Conservation (phyloP, 352 stramenopile genomes). For the Thalassiosira allenii region DNA sequence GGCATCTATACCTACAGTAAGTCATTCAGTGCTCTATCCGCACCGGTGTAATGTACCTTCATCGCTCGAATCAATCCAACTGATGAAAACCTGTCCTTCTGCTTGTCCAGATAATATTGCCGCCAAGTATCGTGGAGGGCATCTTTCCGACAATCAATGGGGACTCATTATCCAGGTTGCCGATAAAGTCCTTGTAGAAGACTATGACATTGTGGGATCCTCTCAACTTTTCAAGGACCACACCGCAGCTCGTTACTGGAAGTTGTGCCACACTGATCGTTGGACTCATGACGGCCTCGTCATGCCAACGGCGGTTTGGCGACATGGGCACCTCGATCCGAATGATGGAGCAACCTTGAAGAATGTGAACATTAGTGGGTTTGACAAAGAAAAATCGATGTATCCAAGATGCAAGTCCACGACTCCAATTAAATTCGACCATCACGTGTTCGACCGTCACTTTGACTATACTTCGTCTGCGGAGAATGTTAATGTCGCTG, state of each 20-base stretch:
- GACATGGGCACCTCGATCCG: slow-evolving; percentile 26
- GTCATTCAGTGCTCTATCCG: slow-evolving; percentile 4
- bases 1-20: slow-evolving; percentile 57
- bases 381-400: slow-evolving; percentile 53
- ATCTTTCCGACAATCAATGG: slow-evolving; percentile 57
- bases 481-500: slow-evolving; percentile 29
- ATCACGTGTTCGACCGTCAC: no score
- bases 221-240: slow-evolving; percentile 50
- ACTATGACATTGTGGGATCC: slow-evolving; percentile 40
- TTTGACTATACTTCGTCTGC: slow-evolving; percentile 45
- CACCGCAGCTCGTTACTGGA: slow-evolving; percentile 21
- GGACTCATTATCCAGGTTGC: slow-evolving; percentile 26
- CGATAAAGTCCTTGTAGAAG: slow-evolving; percentile 36
- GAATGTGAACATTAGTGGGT: slow-evolving; percentile 58
- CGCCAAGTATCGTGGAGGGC: slow-evolving; percentile 40
- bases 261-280: slow-evolving; percentile 26
- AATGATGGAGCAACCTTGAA: slow-evolving; percentile 37
- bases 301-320: slow-evolving; percentile 36
- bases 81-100: not conserved
- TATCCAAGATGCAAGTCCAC: slow-evolving; percentile 38
- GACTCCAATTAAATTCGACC: no score
- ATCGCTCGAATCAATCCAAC: not conserved
- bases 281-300: slow-evolving; percentile 49
- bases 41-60: no score
- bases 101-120: slow-evolving; percentile 15